Percentiles rank a stretch among this genome's conserved stretches.
Conservation (phyloP, 1,284 basidiomycete genomes). For the Apiotrichum akiyoshidainum region DNA sequence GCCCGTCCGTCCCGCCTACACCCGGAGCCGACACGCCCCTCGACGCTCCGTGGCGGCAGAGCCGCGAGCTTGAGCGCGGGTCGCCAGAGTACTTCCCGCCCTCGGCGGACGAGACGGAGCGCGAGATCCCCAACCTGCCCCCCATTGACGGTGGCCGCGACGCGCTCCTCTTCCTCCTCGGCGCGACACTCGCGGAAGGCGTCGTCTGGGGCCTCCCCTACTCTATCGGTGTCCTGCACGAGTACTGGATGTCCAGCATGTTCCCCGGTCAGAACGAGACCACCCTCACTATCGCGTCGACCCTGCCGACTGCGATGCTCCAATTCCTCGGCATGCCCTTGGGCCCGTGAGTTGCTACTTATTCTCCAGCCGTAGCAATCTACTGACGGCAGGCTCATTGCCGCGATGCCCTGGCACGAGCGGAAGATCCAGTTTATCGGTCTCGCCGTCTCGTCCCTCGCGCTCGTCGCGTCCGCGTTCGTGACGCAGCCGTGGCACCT, state of each 20-base stretch:
- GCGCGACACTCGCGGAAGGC: conserved; percentile 19
- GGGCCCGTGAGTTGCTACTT: conserved; percentile 37
- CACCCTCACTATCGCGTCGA: conserved; percentile 45
- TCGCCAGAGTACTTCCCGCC: too few species aligned
- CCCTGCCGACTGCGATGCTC: conserved; percentile 45
- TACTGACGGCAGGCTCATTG: conserved; percentile 25
- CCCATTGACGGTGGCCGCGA: conserved; percentile 43
- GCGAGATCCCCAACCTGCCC: conserved; percentile 24
- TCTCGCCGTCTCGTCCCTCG: conserved; percentile 24
- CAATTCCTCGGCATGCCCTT: conserved; percentile 38
- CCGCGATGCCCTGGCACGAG: conserved; percentile 31
- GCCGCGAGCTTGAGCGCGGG: too few species aligned
- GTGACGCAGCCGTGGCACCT: conserved; percentile 48
- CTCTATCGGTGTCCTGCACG: conserved; percentile 45
- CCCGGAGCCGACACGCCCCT: too few species aligned
- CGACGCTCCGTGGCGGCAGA: too few species aligned
- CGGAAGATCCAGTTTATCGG: conserved; percentile 31
- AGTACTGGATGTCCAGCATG: conserved; percentile 41
- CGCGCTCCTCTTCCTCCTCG: conserved; percentile 46
- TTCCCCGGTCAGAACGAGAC: conserved; percentile 30
- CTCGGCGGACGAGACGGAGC: background rate
- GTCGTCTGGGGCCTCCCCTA: conserved; percentile 47
- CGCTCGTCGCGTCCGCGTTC: conserved; percentile 39
- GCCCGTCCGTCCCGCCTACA: too few species aligned
- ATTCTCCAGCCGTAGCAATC: background rate